A percentile compares a stretch with the other conserved stretches of the same genome.
These are phyloP conservation scores for Cnidoscolus chayamansa DNA, from an alignment of 441 rosid genomes.

Conservation along the genomic window DNA sequence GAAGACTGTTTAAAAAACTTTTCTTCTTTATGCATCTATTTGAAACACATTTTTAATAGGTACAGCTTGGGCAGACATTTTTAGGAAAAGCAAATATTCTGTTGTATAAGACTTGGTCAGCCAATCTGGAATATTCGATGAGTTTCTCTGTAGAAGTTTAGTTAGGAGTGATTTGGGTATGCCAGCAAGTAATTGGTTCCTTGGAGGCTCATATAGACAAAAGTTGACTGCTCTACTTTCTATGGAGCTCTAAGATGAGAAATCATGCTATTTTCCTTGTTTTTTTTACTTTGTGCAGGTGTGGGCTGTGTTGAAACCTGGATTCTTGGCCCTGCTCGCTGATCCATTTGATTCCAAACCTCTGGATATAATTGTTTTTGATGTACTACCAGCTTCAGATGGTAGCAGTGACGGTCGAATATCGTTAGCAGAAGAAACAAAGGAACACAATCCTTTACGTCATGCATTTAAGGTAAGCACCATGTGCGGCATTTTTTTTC, in stretches of 20 bases:
- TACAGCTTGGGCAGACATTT: neutral
- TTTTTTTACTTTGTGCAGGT: constrained; percentile 51
- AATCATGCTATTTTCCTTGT: neutral
- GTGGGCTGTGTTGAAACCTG: constrained; percentile 98
- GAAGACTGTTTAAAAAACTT: neutral
- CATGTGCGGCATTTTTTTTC: constrained; percentile 1
- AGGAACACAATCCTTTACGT: constrained; percentile 91
- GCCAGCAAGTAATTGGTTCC: neutral
- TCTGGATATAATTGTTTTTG: constrained; percentile 89
- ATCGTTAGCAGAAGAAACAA: constrained; percentile 77
- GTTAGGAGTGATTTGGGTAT: neutral
- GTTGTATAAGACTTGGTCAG: constrained; percentile 12
- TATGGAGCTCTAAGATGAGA: neutral
- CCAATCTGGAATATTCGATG: neutral
- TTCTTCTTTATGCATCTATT: neutral
- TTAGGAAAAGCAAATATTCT: neutral
- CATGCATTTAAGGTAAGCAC: constrained; percentile 78
- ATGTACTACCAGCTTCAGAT: constrained; percentile 85
- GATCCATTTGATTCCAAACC: constrained; percentile 87
- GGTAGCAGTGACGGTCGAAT: constrained; percentile 78
- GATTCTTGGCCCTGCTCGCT: constrained; percentile 87
- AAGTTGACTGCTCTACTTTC: neutral
- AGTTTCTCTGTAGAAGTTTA: neutral
- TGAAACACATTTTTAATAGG: neutral
- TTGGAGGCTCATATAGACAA: neutral